These are phyloP conservation scores for Pseudoscleropodium purum DNA, from an alignment of 225 moss, liverwort and hornwort species.

Conservation along the genomic window DNA sequence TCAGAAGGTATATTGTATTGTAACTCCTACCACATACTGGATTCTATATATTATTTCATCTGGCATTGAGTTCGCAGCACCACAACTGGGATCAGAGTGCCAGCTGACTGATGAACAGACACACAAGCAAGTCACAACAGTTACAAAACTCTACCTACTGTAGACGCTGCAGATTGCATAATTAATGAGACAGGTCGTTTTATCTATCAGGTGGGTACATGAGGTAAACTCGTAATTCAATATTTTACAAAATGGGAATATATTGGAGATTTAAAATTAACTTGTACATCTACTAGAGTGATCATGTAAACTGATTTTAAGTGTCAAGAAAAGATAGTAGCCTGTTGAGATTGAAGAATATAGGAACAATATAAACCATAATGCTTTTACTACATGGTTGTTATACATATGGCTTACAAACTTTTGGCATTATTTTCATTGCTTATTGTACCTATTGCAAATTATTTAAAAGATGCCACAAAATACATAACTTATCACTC, in stretches of 20 bases:
- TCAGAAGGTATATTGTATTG: not conserved
- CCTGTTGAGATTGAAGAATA: not conserved
- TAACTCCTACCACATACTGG: not conserved
- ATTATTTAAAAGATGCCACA: not conserved
- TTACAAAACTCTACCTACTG: not conserved
- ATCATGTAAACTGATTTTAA: not conserved
- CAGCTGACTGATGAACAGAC: not conserved
- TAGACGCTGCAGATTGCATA: not conserved
- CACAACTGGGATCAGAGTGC: not conserved
- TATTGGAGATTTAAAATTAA: not conserved
- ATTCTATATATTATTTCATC: not conserved
- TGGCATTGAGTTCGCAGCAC: not conserved
- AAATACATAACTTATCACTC: not conserved
- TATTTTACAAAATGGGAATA: not conserved
- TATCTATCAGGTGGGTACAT: not conserved
- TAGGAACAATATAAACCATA: not conserved
- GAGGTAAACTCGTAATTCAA: too few species aligned
- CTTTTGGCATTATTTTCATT: not conserved
- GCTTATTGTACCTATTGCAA: fast-evolving
- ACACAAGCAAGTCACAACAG: not conserved
- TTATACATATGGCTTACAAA: not conserved
- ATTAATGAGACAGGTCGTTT: not conserved
- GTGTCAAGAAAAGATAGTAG: too few species aligned
- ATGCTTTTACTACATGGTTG: too few species aligned
- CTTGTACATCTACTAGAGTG: not conserved